A percentile compares a stretch with the other conserved stretches of the same genome.
Conservation (phyloP, 768 basidiomycete species). For the Pulveroboletus sp. region DNA sequence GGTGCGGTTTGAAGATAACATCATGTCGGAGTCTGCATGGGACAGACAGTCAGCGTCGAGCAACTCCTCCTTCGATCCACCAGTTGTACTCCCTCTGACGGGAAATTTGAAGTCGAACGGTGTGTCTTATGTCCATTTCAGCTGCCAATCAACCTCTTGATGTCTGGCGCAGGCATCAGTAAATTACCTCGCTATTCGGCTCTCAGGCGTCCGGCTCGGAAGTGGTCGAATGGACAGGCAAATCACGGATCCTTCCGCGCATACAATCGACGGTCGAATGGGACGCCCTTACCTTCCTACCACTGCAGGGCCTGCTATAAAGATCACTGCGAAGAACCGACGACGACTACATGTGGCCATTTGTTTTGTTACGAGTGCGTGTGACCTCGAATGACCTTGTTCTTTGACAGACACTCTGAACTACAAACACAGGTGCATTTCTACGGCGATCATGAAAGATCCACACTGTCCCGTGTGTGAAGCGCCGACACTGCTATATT, state of each 20-base stretch:
- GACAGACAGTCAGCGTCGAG: constrained; percentile 31
- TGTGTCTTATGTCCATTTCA: constrained; percentile 9
- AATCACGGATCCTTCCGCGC: constrained; percentile 1
- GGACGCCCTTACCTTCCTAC: constrained; percentile 17
- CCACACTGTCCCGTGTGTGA: constrained; percentile 51
- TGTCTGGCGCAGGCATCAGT: constrained; percentile 25
- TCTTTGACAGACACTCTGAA: background rate
- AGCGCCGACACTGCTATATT: constrained; percentile 51
- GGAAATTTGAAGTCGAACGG: constrained; percentile 18
- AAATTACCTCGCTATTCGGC: constrained; percentile 31
- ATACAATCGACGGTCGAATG: constrained; percentile 10
- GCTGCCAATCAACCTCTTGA: too few relatives aligned
- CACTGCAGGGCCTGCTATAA: constrained; percentile 51
- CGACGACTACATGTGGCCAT: constrained; percentile 62
- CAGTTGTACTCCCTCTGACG: constrained; percentile 13
- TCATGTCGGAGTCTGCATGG: constrained; percentile 29
- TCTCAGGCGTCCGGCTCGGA: constrained; percentile 21
- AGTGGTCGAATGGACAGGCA: constrained; percentile 11
- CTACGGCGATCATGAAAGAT: constrained; percentile 42
- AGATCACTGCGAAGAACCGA: constrained; percentile 50
- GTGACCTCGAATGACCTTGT: background rate
- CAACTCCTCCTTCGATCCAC: constrained; percentile 26
- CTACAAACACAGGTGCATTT: constrained; percentile 46
- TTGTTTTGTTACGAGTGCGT: constrained; percentile 51
- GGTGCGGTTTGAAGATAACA: constrained; percentile 33